A percentile compares a stretch with the other conserved stretches of the same genome.
Evolutionary conservation across 306 rosid species (phyloP).

Genomic region (Medicago ruthenica): DNA sequence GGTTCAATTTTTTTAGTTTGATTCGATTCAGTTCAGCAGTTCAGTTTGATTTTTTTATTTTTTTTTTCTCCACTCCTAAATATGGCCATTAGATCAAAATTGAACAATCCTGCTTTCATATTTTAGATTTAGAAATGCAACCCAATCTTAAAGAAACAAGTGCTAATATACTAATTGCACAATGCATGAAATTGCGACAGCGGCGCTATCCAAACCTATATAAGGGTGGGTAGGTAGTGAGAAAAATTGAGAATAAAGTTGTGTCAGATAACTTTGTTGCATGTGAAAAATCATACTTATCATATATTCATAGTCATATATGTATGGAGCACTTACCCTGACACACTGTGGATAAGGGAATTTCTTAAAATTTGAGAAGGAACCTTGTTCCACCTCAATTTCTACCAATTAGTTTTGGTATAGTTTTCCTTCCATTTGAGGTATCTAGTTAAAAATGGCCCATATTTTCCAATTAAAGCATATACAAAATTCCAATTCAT

Average conservation of each 20-base stretch:
- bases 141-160: neutral
- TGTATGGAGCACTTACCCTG: conserved; percentile 28
- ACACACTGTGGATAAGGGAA: conserved; percentile 28
- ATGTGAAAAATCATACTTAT: neutral
- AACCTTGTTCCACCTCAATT: conserved; percentile 31
- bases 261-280: conserved; percentile 37
- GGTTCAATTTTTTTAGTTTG: too few species aligned
- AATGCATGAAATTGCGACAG: neutral
- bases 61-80: too few species aligned
- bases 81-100: too few species aligned
- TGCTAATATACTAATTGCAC: neutral
- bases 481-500: conserved; percentile 14
- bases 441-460: conserved; percentile 41
- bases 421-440: conserved; percentile 34
- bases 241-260: conserved; percentile 23
- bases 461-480: conserved; percentile 28
- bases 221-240: neutral
- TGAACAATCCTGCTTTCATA: too few species aligned
- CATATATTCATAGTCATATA: too few species aligned
- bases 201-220: neutral
- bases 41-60: too few species aligned
- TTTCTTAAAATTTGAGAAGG: conserved; percentile 34
- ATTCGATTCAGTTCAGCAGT: too few species aligned
- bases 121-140: too few species aligned
- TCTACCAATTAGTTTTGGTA: conserved; percentile 37